Conservation (phyloP, 2,329 filamentous ascomycete species). For the Aspergillus pseudotamarii region DNA sequence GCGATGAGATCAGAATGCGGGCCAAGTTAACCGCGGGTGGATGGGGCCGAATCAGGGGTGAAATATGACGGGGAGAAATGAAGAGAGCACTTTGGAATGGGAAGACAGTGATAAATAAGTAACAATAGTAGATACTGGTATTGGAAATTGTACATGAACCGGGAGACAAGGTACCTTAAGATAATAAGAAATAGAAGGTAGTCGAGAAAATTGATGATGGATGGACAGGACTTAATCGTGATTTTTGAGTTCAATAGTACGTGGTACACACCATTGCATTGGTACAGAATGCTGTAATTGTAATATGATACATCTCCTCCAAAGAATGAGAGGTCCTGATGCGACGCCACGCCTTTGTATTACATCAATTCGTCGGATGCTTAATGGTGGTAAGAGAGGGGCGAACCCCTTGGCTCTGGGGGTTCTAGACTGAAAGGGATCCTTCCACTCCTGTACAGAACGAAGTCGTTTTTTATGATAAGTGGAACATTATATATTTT, state of each 20-base stretch:
- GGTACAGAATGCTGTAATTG: slow-evolving; percentile 2
- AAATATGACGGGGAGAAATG: not conserved
- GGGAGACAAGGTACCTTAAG: not conserved
- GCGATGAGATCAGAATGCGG: slow-evolving; percentile 30
- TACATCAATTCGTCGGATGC: slow-evolving; percentile 3
- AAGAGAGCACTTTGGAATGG: not conserved
- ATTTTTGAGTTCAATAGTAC: slow-evolving; percentile 18
- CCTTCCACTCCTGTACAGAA: not conserved
- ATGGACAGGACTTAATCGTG: slow-evolving; percentile 8
- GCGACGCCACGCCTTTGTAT: slow-evolving; percentile 6
- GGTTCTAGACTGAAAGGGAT: not conserved
- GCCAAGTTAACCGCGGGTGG: slow-evolving; percentile 23
- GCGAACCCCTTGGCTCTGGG: not conserved
- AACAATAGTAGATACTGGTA: not conserved
- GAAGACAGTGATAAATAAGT: not conserved
- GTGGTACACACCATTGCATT: slow-evolving; percentile 1
- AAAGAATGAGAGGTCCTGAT: not conserved
- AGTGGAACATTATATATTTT: not conserved
- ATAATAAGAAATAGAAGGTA: not conserved
- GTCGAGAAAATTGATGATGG: slow-evolving; percentile 10
- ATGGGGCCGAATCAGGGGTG: slow-evolving; percentile 12
- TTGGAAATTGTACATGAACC: not conserved
- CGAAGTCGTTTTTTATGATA: not conserved
- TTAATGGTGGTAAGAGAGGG: not conserved
- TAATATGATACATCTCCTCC: not conserved